Conservation (phyloP, 2,329 filamentous ascomycete species). For the Beauveria bassiana region DNA sequence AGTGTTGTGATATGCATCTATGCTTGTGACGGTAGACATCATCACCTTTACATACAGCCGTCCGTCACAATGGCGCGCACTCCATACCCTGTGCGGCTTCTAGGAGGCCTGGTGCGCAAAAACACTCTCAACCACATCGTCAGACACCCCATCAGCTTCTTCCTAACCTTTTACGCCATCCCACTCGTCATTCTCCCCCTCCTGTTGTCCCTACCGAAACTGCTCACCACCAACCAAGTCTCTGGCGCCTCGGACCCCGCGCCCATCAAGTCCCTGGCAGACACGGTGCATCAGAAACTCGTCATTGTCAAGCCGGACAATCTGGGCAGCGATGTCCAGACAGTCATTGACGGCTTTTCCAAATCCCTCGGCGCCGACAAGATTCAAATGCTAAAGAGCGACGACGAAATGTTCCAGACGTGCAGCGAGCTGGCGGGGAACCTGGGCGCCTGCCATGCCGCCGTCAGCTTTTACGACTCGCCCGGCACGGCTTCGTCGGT, state of each 20-base stretch:
- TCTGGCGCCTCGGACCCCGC: conserved; percentile 16
- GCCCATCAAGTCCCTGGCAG: conserved; percentile 17
- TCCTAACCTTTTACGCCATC: conserved; percentile 19
- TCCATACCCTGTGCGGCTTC: background rate
- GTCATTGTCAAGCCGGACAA: conserved; percentile 18
- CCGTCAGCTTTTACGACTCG: conserved; percentile 23
- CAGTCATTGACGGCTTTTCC: conserved; percentile 20
- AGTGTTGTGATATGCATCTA: background rate
- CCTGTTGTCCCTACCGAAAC: conserved; percentile 20
- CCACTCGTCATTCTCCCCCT: conserved; percentile 23
- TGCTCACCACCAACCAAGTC: conserved; percentile 11
- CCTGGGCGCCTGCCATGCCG: conserved; percentile 22
- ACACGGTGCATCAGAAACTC: conserved; percentile 17
- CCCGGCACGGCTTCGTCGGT: conserved; percentile 16
- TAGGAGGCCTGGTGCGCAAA: conserved; percentile 17
- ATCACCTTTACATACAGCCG: background rate
- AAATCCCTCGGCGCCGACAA: conserved; percentile 14
- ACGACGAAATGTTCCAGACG: conserved; percentile 13
- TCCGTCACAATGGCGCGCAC: background rate
- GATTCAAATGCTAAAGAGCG: conserved; percentile 14
- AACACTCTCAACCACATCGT: conserved; percentile 18
- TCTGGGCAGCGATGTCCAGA: conserved; percentile 19
- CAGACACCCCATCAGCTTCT: conserved; percentile 17
- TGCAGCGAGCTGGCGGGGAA: conserved; percentile 16
- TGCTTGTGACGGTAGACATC: background rate